Percentiles rank a stretch among this genome's conserved stretches.
Evolutionary conservation across 1,139 yeast genomes (phyloP).

Genomic region (Zygosaccharomyces sapae): DNA sequence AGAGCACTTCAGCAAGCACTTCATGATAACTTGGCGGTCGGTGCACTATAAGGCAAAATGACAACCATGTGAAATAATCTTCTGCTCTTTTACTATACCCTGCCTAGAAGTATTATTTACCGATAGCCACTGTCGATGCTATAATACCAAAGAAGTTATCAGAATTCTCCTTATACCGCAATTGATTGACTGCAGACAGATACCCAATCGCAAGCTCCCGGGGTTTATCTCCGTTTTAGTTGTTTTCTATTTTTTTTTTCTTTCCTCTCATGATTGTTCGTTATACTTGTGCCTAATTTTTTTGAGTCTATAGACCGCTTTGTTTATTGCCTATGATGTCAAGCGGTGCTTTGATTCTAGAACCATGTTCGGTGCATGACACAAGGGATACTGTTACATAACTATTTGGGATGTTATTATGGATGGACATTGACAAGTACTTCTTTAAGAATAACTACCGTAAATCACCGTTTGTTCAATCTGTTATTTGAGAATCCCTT

Average conservation of each 20-base stretch:
- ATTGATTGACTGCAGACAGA: no score
- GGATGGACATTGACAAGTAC: not conserved
- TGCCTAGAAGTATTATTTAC: no score
- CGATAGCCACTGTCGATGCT: no score
- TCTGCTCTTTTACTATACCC: no score
- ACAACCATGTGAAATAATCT: no score
- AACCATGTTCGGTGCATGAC: conserved; percentile 1
- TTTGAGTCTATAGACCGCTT: not conserved
- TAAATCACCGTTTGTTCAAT: not conserved
- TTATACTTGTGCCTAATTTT: not conserved
- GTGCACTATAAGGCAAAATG: not conserved
- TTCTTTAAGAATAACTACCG: not conserved
- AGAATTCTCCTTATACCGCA: no score
- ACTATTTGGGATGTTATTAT: not conserved
- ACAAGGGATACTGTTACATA: not conserved
- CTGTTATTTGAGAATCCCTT: not conserved
- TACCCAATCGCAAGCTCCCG: no score
- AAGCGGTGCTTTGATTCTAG: not conserved
- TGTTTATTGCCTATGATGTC: not conserved
- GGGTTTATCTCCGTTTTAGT: no score
- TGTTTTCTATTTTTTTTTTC: no score
- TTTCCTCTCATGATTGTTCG: no score
- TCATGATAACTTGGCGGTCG: not conserved
- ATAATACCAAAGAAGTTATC: no score
- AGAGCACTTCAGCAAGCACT: conserved; percentile 1